Evolutionary conservation across 208 protist genomes (phyloP), one percentile per base, ranked within the genome.

Genomic region (Crithidia acanthocephali): DNA sequence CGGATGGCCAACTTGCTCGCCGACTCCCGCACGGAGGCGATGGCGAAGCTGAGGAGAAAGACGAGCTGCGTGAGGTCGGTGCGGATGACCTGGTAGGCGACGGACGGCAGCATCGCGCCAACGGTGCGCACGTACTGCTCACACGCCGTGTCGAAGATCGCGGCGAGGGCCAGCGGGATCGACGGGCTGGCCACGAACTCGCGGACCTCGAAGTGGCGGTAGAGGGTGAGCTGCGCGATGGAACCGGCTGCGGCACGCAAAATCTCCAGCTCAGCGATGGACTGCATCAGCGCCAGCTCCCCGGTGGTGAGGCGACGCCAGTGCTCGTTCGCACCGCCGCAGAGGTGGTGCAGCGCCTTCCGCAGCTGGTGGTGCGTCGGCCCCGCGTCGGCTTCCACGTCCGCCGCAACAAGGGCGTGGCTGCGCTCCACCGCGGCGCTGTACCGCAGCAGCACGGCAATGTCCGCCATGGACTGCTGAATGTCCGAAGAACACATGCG

Each of bases 401-500:
- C 65, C 51, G 57, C 53, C 16, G 55, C 15, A 20, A 55, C 58
- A 60, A 40, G 48, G 51, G 73, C 53, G 57, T 67, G 63, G 5
- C 37, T 56, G 53, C 37, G 53, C 55, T 35, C 73, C 45, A 53
- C 62, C 40, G 80, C 65, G 13, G 72, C 67, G 23, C 71, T 72
- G 71, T 84, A 83, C 20, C 79, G 81, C 55, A 88, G 57, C 30
- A 95, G 77, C 35, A 86, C 79, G 22, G 73, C 68, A 56, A 91
- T 90, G 64, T 96, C 88, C 0, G 81, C 86, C 66, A 90, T 83
- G 2, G 78, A 67, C 57, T 93, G 88, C 68, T 92, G 87, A 52
- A 92, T 80, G 68, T 96, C 88, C 3, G 79, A 79, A 1, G 91
- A 92, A 55, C 85, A 85, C 91, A 96, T 94, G 40, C 72, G 80